Evolutionary conservation across 176 grass and related monocot genomes (phyloP).

Genomic region (Rhynchospora pubera): DNA sequence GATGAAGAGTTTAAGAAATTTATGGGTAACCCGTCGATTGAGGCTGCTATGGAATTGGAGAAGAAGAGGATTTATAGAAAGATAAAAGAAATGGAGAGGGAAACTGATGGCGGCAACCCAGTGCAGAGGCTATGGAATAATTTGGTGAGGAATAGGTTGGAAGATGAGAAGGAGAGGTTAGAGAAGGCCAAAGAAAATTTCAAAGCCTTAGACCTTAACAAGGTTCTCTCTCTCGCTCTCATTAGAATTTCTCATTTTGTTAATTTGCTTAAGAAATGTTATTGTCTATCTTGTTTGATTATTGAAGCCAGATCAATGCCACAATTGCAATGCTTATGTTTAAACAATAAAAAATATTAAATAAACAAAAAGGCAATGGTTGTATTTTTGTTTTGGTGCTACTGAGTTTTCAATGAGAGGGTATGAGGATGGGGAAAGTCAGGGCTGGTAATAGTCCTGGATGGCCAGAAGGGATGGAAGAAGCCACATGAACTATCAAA

Average conservation of each 20-base stretch:
- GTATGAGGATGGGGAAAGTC: background rate
- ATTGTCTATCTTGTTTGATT: background rate
- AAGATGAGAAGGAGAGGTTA: slow-evolving; percentile 68
- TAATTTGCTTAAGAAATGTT: background rate
- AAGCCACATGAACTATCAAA: no score
- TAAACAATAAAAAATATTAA: background rate
- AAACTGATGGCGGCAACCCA: slow-evolving; percentile 56
- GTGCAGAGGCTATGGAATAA: slow-evolving; percentile 43
- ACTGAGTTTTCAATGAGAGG: background rate
- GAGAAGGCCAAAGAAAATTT: slow-evolving; percentile 75
- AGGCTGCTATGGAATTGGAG: slow-evolving; percentile 92
- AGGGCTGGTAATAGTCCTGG: background rate
- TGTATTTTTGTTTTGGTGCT: background rate
- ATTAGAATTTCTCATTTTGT: background rate
- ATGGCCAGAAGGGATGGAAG: no score
- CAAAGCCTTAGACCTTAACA: slow-evolving; percentile 86
- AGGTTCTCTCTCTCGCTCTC: slow-evolving; percentile 26
- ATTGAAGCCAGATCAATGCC: background rate
- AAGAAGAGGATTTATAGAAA: slow-evolving; percentile 81
- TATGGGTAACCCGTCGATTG: slow-evolving; percentile 96
- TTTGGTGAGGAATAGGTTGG: slow-evolving; percentile 45
- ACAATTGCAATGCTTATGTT: background rate
- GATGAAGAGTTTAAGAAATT: slow-evolving; percentile 99
- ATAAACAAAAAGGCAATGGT: background rate
- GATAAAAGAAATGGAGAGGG: slow-evolving; percentile 73